Conservation (phyloP, 2,329 filamentous ascomycete genomes). For the Pezicula radicicola region DNA sequence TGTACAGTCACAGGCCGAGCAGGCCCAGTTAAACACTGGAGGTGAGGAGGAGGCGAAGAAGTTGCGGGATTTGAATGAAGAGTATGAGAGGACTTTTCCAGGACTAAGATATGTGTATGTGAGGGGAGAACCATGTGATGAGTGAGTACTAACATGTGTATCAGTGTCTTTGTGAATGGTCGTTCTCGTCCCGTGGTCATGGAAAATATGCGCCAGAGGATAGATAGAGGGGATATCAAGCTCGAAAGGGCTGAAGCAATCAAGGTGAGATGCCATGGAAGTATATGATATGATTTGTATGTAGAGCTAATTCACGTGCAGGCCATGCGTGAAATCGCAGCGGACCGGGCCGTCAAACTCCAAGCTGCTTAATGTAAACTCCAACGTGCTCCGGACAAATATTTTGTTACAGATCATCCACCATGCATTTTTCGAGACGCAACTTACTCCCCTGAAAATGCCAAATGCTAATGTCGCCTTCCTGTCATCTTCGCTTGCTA, state of each 20-base stretch:
- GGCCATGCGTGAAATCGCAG: slow-evolving; percentile 90
- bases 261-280: slow-evolving; percentile 48
- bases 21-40: slow-evolving; percentile 66
- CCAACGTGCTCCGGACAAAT: neutral
- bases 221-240: slow-evolving; percentile 62
- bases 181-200: slow-evolving; percentile 71
- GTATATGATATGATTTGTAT: slow-evolving; percentile 13
- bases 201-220: slow-evolving; percentile 75
- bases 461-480: neutral
- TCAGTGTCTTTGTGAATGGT: slow-evolving; percentile 81
- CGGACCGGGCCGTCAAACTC: slow-evolving; percentile 69
- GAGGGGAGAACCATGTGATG: neutral
- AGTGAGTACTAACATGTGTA: slow-evolving; percentile 11
- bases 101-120: slow-evolving; percentile 74
- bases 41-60: slow-evolving; percentile 53
- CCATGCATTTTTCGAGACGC: neutral
- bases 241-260: slow-evolving; percentile 72
- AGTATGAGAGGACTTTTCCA: slow-evolving; percentile 80
- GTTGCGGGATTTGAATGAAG: slow-evolving; percentile 63
- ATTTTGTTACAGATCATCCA: neutral
- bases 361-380: neutral
- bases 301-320: slow-evolving; percentile 4
- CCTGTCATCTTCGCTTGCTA: neutral
- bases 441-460: neutral
- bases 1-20: slow-evolving; percentile 75